Conservation (phyloP, 192 early-diverging fungal species). For the Polychytrium aggregatum region DNA sequence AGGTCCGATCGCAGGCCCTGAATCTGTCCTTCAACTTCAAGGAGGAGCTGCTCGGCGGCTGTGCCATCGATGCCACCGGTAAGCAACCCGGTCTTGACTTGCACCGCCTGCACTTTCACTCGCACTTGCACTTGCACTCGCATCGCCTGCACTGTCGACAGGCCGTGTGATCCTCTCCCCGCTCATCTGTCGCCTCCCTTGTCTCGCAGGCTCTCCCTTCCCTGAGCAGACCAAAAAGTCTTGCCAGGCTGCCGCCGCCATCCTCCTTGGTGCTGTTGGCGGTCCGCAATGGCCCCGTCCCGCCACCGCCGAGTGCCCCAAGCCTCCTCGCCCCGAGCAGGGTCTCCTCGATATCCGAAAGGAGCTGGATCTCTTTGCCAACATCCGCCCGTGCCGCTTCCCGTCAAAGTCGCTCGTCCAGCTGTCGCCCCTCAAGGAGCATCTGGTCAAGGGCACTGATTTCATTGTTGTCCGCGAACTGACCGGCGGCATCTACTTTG, state of each 20-base stretch:
- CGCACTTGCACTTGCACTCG: background rate
- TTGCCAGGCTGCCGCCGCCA: slow-evolving; percentile 74
- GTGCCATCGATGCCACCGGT: slow-evolving; percentile 85
- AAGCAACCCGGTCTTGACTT: slow-evolving; percentile 10
- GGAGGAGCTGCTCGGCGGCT: slow-evolving; percentile 78
- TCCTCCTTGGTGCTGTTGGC: slow-evolving; percentile 94
- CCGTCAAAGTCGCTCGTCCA: slow-evolving; percentile 68
- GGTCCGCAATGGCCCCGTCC: slow-evolving; percentile 88
- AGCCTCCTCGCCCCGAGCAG: slow-evolving; percentile 85
- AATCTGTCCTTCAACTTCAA: slow-evolving; percentile 57
- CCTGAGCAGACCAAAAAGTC: slow-evolving; percentile 72
- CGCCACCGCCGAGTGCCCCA: slow-evolving; percentile 50
- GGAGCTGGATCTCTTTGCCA: slow-evolving; percentile 86
- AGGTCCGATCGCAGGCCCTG: slow-evolving; percentile 44
- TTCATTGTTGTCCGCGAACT: slow-evolving; percentile 92
- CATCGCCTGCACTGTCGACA: background rate
- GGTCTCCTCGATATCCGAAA: slow-evolving; percentile 89
- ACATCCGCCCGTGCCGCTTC: slow-evolving; percentile 90
- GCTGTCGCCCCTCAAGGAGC: slow-evolving; percentile 83
- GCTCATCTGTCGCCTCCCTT: background rate
- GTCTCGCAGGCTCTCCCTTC: slow-evolving; percentile 45
- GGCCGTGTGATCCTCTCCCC: background rate
- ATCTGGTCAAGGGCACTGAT: slow-evolving; percentile 79
- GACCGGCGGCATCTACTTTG: slow-evolving; percentile 97
- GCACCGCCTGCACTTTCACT: background rate